phyloP scores from a whole-genome alignment of 2,329 filamentous ascomycete genomes.

The Claviceps cyperi region DNA sequence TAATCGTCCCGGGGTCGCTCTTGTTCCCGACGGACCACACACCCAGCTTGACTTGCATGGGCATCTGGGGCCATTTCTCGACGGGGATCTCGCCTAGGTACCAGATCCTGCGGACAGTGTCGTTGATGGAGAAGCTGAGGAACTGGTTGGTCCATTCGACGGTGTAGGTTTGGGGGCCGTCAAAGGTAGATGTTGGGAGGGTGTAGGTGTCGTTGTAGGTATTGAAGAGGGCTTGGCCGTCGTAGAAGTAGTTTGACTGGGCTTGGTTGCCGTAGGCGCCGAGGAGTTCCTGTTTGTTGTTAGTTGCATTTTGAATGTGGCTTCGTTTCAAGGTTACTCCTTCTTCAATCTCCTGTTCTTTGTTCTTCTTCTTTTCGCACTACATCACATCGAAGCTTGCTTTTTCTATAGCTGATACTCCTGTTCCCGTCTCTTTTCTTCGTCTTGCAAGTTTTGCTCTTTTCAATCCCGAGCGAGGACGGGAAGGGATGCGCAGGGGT shows the following conservation, averaged over 20 bases:
- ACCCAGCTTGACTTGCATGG: conserved; percentile 51
- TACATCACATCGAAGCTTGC: too few species aligned
- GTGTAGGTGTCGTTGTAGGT: conserved; percentile 34
- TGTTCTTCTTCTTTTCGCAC: background rate
- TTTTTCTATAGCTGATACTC: too few species aligned
- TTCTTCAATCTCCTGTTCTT: too few species aligned
- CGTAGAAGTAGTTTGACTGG: conserved; percentile 69
- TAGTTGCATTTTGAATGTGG: background rate
- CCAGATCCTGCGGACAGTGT: conserved; percentile 17
- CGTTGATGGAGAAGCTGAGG: conserved; percentile 46
- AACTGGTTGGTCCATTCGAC: conserved; percentile 49
- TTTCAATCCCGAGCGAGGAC: too few species aligned
- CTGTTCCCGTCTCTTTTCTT: background rate
- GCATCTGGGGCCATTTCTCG: conserved; percentile 50
- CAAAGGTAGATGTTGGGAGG: conserved; percentile 24
- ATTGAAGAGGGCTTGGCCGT: conserved; percentile 42
- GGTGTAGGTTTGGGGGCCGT: conserved; percentile 46
- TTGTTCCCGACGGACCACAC: conserved; percentile 38
- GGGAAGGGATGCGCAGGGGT: background rate
- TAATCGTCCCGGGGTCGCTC: conserved; percentile 41
- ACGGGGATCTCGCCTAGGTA: conserved; percentile 31
- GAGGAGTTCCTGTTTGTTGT: conserved; percentile 13
- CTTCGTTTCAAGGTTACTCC: background rate
- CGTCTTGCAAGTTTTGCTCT: too few species aligned
- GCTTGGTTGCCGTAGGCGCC: conserved; percentile 35